Evolutionary conservation across 140 eudicot species (phyloP), one percentile per base, ranked within the genome.

Genomic region (Cichorium intybus): DNA sequence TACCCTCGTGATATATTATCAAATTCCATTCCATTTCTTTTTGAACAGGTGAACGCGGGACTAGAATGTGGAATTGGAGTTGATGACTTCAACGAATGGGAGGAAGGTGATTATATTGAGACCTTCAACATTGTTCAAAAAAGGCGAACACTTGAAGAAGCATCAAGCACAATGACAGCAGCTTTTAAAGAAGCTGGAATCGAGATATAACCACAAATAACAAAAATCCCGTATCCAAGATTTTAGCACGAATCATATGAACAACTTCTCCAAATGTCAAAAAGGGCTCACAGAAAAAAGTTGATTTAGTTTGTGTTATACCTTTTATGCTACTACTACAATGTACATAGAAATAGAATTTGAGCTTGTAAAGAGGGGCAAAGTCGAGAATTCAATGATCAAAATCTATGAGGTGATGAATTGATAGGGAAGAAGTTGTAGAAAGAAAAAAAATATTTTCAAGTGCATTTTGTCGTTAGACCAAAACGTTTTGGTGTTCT

Each of bases 31-130:
- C 35, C 35, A 31, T 31, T 31, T 31, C 35, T 31, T 31, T 53
- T 43, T 51, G 72, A 51, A 69, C 88, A 88, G 99, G 96, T 85
- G 57, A 86, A 72, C 56, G 92, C 86, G 6, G 96, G 99, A 68
- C 68, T 92, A 23, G 99, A 92, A 60, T 92, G 99, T 56, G 97
- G 99, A 11, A 86, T 93, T n/a, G 97, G 97, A 17, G 66, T 77
- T 10, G 94, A 88, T 17, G 95, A 74, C 4, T 93, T 79, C 70
- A 66, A 64, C 18, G 94, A 93, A 47, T 93, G 91, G 88, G 85
- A 79, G 64, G 94, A 41, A 43, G 99, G 99, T 3, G 95, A 93
- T 51, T 71, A 61, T 21, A 62, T 88, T 5, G 95, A 88, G 80
- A 74, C 96, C 7, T 93, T 93, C 51, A 79, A 86, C 51, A 43